These are phyloP conservation scores for Zychaea mexicana DNA, from an alignment of 371 early-diverging fungal genomes.

Conservation along the genomic window DNA sequence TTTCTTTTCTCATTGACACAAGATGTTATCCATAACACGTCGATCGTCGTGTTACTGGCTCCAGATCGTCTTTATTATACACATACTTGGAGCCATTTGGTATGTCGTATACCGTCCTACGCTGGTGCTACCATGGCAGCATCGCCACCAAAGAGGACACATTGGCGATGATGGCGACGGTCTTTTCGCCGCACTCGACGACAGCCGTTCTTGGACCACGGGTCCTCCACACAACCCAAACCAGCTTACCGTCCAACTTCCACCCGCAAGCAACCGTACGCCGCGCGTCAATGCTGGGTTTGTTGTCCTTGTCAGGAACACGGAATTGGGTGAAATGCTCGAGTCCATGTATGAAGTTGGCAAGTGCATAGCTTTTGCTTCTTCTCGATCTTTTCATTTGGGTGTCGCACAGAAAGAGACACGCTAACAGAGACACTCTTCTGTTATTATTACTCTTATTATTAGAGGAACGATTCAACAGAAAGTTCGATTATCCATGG, in stretches of 20 bases:
- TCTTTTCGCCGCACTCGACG: too few relatives aligned
- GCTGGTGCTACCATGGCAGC: background rate
- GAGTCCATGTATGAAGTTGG: slow-evolving; percentile 67
- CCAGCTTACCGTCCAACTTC: slow-evolving; percentile 26
- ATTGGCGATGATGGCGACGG: too few relatives aligned
- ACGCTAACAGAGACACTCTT: slow-evolving; percentile 28
- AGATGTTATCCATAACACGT: background rate
- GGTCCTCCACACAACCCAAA: slow-evolving; percentile 28
- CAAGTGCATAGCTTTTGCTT: slow-evolving; percentile 50
- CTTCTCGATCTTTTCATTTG: background rate
- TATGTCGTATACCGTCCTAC: background rate
- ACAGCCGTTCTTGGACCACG: slow-evolving; percentile 32
- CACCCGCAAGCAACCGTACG: slow-evolving; percentile 27
- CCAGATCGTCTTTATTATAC: background rate
- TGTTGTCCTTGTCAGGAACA: slow-evolving; percentile 67
- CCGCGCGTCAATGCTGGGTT: slow-evolving; percentile 60
- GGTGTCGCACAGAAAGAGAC: slow-evolving; percentile 12
- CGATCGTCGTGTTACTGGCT: background rate
- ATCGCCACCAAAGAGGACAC: background rate
- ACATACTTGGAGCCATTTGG: background rate
- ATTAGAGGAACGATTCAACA: slow-evolving; percentile 81
- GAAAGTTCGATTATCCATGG: slow-evolving; percentile 81
- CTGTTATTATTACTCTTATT: too few relatives aligned
- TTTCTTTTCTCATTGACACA: background rate
- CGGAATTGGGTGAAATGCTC: slow-evolving; percentile 67